Evolutionary conservation across 306 rosid genomes (phyloP).

Genomic region (Vachellia pachyceras): DNA sequence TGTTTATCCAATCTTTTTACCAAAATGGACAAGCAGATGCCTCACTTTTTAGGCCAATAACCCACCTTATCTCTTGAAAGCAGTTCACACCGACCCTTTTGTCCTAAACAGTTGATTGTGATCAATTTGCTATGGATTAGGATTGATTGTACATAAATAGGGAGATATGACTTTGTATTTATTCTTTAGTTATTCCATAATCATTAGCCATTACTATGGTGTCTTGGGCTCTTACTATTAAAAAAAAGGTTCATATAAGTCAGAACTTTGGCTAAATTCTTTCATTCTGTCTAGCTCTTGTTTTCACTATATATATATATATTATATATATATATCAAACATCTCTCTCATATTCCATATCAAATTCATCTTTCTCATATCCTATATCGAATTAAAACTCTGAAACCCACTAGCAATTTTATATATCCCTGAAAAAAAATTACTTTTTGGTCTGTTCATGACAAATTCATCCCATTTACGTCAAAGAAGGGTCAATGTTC

Average conservation of each 20-base stretch:
- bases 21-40: slow-evolving; percentile 2
- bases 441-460: not conserved
- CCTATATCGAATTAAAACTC: too few species aligned
- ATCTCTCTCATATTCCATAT: too few species aligned
- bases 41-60: not conserved
- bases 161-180: not conserved
- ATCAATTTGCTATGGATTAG: not conserved
- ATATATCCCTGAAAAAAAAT: not conserved
- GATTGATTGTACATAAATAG: not conserved
- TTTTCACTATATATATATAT: not conserved
- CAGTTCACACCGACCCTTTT: not conserved
- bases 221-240: not conserved
- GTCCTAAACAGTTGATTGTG: not conserved
- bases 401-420: not conserved
- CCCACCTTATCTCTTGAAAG: slow-evolving; percentile 19
- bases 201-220: not conserved
- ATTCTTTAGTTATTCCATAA: not conserved
- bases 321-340: too few species aligned
- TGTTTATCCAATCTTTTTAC: slow-evolving; percentile 19
- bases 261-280: not conserved
- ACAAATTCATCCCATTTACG: not conserved
- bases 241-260: not conserved
- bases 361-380: too few species aligned
- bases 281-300: not conserved
- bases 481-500: slow-evolving; percentile 14